Conservation (phyloP, 2,329 filamentous ascomycete species). For the Aspergillus sergii region DNA sequence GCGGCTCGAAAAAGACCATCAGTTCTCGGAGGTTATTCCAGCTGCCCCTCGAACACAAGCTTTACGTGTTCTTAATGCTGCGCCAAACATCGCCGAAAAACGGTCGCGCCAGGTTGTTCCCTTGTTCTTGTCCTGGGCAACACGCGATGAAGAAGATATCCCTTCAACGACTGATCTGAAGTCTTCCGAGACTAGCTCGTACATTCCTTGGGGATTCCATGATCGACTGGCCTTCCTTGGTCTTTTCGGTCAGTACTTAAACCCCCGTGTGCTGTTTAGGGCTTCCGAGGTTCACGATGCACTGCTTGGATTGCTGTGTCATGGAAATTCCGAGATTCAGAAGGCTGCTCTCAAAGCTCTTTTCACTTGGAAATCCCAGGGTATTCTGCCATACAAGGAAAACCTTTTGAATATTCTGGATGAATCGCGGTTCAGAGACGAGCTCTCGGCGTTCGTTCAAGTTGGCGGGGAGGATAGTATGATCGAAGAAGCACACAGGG, state of each 20-base stretch:
- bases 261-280: slow-evolving; percentile 81
- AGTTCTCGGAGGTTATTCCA: slow-evolving; percentile 31
- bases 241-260: slow-evolving; percentile 81
- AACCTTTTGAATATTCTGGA: slow-evolving; percentile 85
- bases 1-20: slow-evolving; percentile 67
- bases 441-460: slow-evolving; percentile 85
- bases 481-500: slow-evolving; percentile 73
- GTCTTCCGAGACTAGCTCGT: slow-evolving; percentile 15
- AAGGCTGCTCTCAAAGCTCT: slow-evolving; percentile 81
- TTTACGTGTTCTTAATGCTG: slow-evolving; percentile 72
- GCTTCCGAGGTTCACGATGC: slow-evolving; percentile 74
- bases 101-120: slow-evolving; percentile 83
- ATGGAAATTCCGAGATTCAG: slow-evolving; percentile 89
- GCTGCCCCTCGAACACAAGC: slow-evolving; percentile 71
- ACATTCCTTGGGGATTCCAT: slow-evolving; percentile 47
- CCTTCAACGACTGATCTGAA: slow-evolving; percentile 19
- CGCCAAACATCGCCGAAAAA: slow-evolving; percentile 80
- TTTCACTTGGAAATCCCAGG: slow-evolving; percentile 83
- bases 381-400: slow-evolving; percentile 77
- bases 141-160: slow-evolving; percentile 51
- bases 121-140: slow-evolving; percentile 80
- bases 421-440: slow-evolving; percentile 88
- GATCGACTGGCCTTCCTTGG: slow-evolving; percentile 83
- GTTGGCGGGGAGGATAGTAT: slow-evolving; percentile 65
- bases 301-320: slow-evolving; percentile 74